Evolutionary conservation across 1,284 basidiomycete genomes (phyloP), one percentile per base, ranked within the genome.

Genomic region (Peniophora sp.): DNA sequence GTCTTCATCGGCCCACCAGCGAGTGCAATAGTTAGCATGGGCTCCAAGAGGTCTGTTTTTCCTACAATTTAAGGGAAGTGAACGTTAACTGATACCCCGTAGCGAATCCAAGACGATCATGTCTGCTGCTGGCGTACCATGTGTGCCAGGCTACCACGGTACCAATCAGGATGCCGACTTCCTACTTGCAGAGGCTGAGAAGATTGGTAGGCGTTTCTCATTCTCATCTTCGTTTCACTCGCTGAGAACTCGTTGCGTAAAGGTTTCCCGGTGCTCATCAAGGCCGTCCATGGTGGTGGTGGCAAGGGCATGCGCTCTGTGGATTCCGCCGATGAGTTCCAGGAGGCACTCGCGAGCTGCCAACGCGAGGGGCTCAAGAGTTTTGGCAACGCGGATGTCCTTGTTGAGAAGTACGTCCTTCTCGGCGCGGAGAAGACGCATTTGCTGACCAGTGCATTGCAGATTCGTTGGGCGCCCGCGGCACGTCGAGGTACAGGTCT

Each of bases 231-330:
- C 43, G 38, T 12, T 22, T 9, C n/a, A 20, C 44, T 45, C 43
- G 3, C 47, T 3, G 19, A 12, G 43, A 45, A 5, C 17, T 47
- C 27, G 35, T 12, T 41, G 23, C 27, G 16, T 32, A 8, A 47
- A 85, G 83, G 83, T 16, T 97, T 95, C 69, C 96, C 95, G 11
- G 89, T 94, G 22, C 75, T 95, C 54, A 96, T 97, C 72, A 97
- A 97, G 66, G 94, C 95, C 23, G 89, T 95, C 45, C 92, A 97
- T 67, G 96, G 96, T 24, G 96, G 95, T 50, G 95, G 96, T 52
- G 95, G 96, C 16, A 93, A 97, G 64, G 96, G 96, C 55, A 97
- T 98, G 96, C 87, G 94, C 54, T 85, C 86, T 23, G 95, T 97
- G 24, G 75, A 76, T 23, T 71, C 77, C 0, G 66, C 74, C 8